Percentiles rank a stretch among this genome's conserved stretches.
Evolutionary conservation across 2,329 filamentous ascomycete genomes (phyloP).

Genomic region (Penicillium sp.): DNA sequence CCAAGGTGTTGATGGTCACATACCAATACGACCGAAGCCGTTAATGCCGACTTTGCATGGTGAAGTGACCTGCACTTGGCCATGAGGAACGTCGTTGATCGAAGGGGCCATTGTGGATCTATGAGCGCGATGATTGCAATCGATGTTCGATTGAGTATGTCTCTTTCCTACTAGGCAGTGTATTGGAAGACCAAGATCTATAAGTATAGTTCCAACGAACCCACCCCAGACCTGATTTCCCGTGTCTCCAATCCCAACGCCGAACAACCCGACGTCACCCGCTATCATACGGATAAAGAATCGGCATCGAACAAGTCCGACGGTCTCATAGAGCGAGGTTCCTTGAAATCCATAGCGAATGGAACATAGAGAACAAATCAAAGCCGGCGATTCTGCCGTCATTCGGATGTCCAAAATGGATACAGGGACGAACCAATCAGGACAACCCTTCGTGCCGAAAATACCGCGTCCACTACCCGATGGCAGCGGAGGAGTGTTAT

Average conservation of each 20-base stretch:
- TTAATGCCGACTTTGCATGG: conserved; percentile 80
- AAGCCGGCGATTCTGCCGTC: conserved; percentile 7
- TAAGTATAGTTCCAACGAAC: conserved; percentile 14
- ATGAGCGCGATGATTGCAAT: neutral
- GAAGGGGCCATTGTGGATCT: conserved; percentile 22
- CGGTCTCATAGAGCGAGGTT: neutral
- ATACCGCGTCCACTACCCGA: conserved; percentile 19
- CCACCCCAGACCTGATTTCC: neutral
- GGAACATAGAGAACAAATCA: neutral
- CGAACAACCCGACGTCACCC: conserved; percentile 12
- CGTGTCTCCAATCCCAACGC: neutral
- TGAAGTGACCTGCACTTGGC: conserved; percentile 8
- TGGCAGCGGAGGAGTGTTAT: conserved; percentile 6
- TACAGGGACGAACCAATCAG: conserved; percentile 14
- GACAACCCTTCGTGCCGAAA: conserved; percentile 14
- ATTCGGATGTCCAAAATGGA: conserved; percentile 17
- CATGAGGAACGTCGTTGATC: conserved; percentile 23
- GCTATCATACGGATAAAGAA: conserved; percentile 10
- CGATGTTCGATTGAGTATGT: neutral
- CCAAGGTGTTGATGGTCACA: neutral
- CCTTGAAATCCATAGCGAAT: neutral
- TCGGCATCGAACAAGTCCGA: conserved; percentile 14
- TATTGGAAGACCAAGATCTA: conserved; percentile 9
- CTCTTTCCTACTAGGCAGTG: too few relatives aligned
- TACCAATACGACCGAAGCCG: conserved; percentile 88